Evolutionary conservation across 2,329 filamentous ascomycete species (phyloP), one percentile per base, ranked within the genome.

Genomic region (Aspergillus candidus): DNA sequence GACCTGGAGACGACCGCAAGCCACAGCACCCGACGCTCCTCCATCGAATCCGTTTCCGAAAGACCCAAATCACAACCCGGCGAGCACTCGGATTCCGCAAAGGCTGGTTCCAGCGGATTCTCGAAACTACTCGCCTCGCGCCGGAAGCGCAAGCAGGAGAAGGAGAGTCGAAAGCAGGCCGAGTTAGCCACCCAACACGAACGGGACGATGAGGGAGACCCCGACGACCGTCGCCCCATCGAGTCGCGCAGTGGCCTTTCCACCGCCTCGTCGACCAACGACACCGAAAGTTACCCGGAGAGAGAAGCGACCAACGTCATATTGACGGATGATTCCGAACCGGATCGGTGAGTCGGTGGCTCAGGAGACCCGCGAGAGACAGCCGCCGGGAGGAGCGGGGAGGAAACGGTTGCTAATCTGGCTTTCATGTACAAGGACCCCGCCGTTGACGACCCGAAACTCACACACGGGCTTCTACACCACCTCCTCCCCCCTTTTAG

Each of bases 381-480:
- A 22, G 4, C 18, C 22, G 22, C 22, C 22, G 6, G 7, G 22
- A 27, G 22, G 6, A 8, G 22, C 22, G 22, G 22, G 22, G 7
- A 27, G 22, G 22, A 10, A 27, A 8, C 22, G 22, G 22, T 27
- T 27, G 22, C 22, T 27, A 27, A 27, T 10, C 22, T 4, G 8
- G 22, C 22, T 7, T 27, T 27, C 22, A 44, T 46, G 50, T 38
- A 37, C 46, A 53, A 66, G 63, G 18, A 59, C 63, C 38, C 77
- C 77, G 49, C 71, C 73, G 42, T 65, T 75, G 44, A 68, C 77
- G 42, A 71, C 76, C 22, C 79, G 80, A 62, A 77, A 80, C 41
- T 84, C 84, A 30, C 82, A 85, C 56, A 74, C 78, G 57, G 81
- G 80, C 50, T 80, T 84, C 62, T 71, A 84, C 48, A 86, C 83